Conservation (phyloP, 225 moss, liverwort and hornwort species). For the Marchantia polymorpha region DNA sequence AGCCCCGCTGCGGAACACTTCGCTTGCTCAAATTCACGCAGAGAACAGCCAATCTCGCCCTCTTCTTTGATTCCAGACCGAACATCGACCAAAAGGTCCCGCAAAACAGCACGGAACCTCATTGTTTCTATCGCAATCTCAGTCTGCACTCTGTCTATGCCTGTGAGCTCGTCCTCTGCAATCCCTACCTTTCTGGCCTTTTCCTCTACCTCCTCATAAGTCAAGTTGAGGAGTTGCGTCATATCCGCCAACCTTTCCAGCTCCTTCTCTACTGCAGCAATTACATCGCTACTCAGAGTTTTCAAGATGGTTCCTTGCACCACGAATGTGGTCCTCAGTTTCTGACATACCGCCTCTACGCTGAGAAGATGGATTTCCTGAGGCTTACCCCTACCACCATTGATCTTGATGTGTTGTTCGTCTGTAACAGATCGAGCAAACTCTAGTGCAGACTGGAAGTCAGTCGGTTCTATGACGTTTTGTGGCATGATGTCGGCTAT, state of each 20-base stretch:
- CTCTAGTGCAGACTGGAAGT: conserved; percentile 13
- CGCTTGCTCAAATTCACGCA: background rate
- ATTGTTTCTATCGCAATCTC: conserved; percentile 3
- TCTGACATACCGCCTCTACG: conserved; percentile 9
- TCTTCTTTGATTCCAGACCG: conserved; percentile 15
- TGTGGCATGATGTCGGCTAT: conserved; percentile 22
- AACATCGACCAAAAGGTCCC: conserved; percentile 9
- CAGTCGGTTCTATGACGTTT: conserved; percentile 10
- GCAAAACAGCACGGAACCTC: conserved; percentile 6
- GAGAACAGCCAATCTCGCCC: background rate
- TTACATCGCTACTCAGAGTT: conserved; percentile 17
- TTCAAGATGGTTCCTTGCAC: background rate
- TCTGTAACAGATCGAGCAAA: conserved; percentile 14
- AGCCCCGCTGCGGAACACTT: conserved; percentile 12
- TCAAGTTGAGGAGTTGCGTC: conserved; percentile 9
- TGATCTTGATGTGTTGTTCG: background rate
- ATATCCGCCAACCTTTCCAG: conserved; percentile 17
- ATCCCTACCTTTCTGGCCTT: conserved; percentile 1
- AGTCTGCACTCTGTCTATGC: background rate
- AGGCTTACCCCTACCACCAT: conserved; percentile 25
- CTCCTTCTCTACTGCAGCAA: conserved; percentile 17
- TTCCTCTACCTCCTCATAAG: conserved; percentile 1
- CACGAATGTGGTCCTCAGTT: background rate
- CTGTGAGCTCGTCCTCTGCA: background rate
- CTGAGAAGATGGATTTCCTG: conserved; percentile 14